A percentile compares a stretch with the other conserved stretches of the same genome.
Conservation (phyloP, 140 eudicot species). For the Oenanthe javanica region DNA sequence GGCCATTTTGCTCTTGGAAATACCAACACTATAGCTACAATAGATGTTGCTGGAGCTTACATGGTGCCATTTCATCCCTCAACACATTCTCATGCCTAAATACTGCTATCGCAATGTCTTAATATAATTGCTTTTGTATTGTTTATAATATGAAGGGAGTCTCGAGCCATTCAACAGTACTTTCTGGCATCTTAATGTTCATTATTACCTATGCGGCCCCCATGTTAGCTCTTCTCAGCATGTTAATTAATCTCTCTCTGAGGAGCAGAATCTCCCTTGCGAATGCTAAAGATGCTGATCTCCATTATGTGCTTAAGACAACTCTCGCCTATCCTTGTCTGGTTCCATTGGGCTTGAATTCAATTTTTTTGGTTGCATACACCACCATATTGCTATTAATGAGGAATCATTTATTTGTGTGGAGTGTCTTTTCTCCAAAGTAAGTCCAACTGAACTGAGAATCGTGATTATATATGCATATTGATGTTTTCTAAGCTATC, state of each 20-base stretch:
- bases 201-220: slow-evolving; percentile 88
- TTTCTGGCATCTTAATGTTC: slow-evolving; percentile 82
- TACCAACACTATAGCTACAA: slow-evolving; percentile 88
- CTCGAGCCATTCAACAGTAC: slow-evolving; percentile 77
- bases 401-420: slow-evolving; percentile 86
- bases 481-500: background rate
- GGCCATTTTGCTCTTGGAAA: slow-evolving; percentile 97
- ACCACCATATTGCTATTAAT: slow-evolving; percentile 69
- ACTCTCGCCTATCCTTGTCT: slow-evolving; percentile 66
- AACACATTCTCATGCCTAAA: background rate
- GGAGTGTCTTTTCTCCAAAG: slow-evolving; percentile 99
- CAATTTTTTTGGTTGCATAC: slow-evolving; percentile 69
- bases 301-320: slow-evolving; percentile 50
- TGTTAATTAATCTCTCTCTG: slow-evolving; percentile 48
- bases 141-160: slow-evolving; percentile 50
- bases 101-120: background rate
- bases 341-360: slow-evolving; percentile 74
- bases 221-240: slow-evolving; percentile 61
- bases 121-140: background rate
- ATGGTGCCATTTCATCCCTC: slow-evolving; percentile 37
- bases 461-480: background rate
- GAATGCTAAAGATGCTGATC: slow-evolving; percentile 22
- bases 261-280: slow-evolving; percentile 23
- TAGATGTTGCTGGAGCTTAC: slow-evolving; percentile 97
- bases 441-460: slow-evolving; percentile 30